Evolutionary conservation across 192 early-diverging fungal genomes (phyloP).

Genomic region (Backusella parvicylindrica): DNA sequence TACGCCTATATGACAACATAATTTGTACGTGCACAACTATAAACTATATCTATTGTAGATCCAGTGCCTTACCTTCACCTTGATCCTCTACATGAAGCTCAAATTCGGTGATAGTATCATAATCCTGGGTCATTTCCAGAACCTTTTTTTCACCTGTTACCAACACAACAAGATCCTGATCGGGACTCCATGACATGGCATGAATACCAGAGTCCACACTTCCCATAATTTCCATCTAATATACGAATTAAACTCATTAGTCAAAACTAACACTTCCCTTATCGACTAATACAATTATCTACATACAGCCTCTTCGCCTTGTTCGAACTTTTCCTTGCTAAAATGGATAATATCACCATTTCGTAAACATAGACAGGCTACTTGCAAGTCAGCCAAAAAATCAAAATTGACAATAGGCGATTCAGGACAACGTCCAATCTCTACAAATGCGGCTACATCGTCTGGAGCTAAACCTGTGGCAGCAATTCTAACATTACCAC

Average conservation of each 20-base stretch:
- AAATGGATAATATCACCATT: constrained; percentile 57
- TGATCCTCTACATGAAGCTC: constrained; percentile 62
- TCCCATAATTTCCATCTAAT: constrained; percentile 65
- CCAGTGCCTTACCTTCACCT: constrained; percentile 55
- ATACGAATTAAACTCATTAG: neutral
- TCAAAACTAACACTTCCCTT: neutral
- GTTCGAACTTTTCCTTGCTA: constrained; percentile 35
- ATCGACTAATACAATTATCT: neutral
- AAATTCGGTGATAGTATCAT: constrained; percentile 85
- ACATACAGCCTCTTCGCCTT: constrained; percentile 33
- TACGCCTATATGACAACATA: constrained; percentile 34
- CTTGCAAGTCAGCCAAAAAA: constrained; percentile 52
- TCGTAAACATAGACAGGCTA: constrained; percentile 47
- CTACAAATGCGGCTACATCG: constrained; percentile 28
- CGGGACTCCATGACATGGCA: constrained; percentile 82
- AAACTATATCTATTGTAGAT: neutral
- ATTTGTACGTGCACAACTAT: neutral
- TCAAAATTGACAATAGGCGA: constrained; percentile 45
- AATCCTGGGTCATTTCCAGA: constrained; percentile 90
- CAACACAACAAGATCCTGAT: constrained; percentile 80
- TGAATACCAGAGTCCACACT: constrained; percentile 71
- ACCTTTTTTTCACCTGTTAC: constrained; percentile 71
- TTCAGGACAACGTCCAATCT: constrained; percentile 31
- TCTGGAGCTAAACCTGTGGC: neutral
- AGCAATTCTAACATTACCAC: constrained; percentile 30